phyloP scores from a whole-genome alignment of 495 filamentous ascomycete genomes.

The Penicillium parvum region DNA sequence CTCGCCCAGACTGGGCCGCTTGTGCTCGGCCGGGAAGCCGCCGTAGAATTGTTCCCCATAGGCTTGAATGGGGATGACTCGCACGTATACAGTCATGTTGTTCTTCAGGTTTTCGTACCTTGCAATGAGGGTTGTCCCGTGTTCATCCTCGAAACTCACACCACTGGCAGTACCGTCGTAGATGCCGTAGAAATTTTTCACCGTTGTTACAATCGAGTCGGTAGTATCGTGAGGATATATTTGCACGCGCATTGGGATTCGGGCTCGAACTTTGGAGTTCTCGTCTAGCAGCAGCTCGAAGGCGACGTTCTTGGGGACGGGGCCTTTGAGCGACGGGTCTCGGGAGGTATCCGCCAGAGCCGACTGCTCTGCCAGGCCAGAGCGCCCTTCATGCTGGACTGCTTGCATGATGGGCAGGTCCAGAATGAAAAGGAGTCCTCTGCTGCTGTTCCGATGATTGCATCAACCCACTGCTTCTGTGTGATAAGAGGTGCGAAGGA shows the following conservation, averaged over 20 bases:
- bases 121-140: slow-evolving; percentile 84
- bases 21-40: slow-evolving; percentile 39
- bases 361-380: slow-evolving; percentile 36
- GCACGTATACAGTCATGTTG: slow-evolving; percentile 85
- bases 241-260: slow-evolving; percentile 84
- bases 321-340: slow-evolving; percentile 47
- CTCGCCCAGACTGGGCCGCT: slow-evolving; percentile 50
- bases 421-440: slow-evolving; percentile 22
- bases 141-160: slow-evolving; percentile 85
- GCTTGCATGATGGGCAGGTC: slow-evolving; percentile 35
- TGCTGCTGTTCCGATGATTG: slow-evolving; percentile 37
- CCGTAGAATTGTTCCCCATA: slow-evolving; percentile 41
- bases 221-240: slow-evolving; percentile 93
- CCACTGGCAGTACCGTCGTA: slow-evolving; percentile 71
- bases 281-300: slow-evolving; percentile 81
- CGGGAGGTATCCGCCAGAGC: slow-evolving; percentile 31
- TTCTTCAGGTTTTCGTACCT: slow-evolving; percentile 90
- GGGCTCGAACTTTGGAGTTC: slow-evolving; percentile 65
- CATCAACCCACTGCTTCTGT: slow-evolving; percentile 40
- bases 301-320: slow-evolving; percentile 70
- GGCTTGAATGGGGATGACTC: slow-evolving; percentile 64
- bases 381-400: slow-evolving; percentile 38
- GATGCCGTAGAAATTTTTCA: slow-evolving; percentile 96
- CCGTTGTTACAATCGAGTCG: slow-evolving; percentile 90
- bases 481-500: slow-evolving; percentile 23